Conservation (phyloP, 768 basidiomycete species). For the Mycena vitilis region DNA sequence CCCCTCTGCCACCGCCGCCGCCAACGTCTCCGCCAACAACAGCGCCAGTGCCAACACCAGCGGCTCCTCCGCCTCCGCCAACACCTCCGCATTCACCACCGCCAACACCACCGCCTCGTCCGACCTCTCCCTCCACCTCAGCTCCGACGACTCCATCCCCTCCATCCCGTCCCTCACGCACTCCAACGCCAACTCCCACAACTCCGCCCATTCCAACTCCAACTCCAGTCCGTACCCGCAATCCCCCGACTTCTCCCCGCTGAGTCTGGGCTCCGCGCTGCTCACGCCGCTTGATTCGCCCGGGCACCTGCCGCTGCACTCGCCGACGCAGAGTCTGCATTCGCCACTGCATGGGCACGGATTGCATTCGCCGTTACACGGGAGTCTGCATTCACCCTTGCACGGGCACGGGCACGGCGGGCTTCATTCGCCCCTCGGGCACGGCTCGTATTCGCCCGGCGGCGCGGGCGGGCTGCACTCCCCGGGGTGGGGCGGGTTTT, state of each 20-base stretch:
- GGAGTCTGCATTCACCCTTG: too few species aligned
- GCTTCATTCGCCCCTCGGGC: too few species aligned
- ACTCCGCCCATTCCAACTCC: constrained; percentile 12
- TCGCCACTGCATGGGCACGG: background rate
- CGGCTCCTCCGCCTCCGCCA: constrained; percentile 3
- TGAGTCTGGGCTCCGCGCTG: constrained; percentile 59
- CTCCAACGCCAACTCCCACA: constrained; percentile 34
- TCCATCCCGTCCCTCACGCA: background rate
- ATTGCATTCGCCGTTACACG: too few species aligned
- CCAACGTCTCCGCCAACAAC: too few species aligned
- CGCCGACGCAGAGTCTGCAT: constrained; percentile 8
- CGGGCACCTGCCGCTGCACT: constrained; percentile 17
- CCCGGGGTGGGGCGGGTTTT: background rate
- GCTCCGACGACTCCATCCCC: background rate
- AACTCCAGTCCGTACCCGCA: constrained; percentile 41
- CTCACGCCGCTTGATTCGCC: constrained; percentile 64
- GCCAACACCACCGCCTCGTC: too few species aligned
- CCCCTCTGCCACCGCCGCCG: constrained; percentile 4
- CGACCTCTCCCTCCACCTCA: too few species aligned
- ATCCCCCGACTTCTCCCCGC: constrained; percentile 63
- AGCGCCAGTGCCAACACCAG: constrained; percentile 7
- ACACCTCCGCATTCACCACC: too few species aligned
- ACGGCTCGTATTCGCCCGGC: background rate
- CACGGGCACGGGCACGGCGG: too few species aligned
- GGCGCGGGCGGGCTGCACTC: background rate